Conservation (phyloP, 2,329 filamentous ascomycete genomes). For the Aspergillus quadricinctus region DNA sequence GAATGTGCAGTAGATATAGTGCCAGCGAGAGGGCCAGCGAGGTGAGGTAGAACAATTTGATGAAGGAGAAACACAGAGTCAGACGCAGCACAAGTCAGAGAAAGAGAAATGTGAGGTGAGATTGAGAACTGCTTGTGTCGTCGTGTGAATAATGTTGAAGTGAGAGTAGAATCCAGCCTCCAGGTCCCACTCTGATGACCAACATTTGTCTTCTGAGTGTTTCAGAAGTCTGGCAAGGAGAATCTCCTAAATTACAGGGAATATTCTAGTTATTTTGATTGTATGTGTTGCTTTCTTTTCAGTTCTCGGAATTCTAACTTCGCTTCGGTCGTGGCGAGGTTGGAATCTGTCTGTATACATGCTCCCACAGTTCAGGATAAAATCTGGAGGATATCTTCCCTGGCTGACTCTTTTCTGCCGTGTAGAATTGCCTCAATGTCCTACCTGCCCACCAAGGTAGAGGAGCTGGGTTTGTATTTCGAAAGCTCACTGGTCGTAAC, state of each 20-base stretch:
- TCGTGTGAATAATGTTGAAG: background rate
- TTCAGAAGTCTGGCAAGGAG: background rate
- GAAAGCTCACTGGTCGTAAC: conserved; percentile 40
- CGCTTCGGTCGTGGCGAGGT: conserved; percentile 11
- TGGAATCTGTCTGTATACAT: conserved; percentile 39
- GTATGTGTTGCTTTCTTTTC: background rate
- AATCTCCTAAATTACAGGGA: conserved; percentile 2
- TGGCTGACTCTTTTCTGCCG: conserved; percentile 33
- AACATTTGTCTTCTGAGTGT: background rate
- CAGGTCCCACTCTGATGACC: background rate
- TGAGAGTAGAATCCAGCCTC: background rate
- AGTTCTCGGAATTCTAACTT: conserved; percentile 3
- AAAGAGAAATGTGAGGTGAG: background rate
- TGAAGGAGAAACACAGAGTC: conserved; percentile 1
- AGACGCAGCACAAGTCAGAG: background rate
- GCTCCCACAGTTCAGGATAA: conserved; percentile 42
- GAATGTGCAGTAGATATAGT: conserved; percentile 5
- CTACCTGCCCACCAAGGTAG: conserved; percentile 36
- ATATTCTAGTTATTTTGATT: background rate
- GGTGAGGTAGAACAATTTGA: background rate
- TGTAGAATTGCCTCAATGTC: conserved; percentile 37
- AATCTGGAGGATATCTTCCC: conserved; percentile 36
- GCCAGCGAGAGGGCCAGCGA: background rate
- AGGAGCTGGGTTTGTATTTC: conserved; percentile 32
- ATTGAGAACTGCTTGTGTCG: background rate